Percentiles rank a stretch among this genome's conserved stretches.
Conservation (phyloP, 1,284 basidiomycete species). For the Ganoderma lucidum region DNA sequence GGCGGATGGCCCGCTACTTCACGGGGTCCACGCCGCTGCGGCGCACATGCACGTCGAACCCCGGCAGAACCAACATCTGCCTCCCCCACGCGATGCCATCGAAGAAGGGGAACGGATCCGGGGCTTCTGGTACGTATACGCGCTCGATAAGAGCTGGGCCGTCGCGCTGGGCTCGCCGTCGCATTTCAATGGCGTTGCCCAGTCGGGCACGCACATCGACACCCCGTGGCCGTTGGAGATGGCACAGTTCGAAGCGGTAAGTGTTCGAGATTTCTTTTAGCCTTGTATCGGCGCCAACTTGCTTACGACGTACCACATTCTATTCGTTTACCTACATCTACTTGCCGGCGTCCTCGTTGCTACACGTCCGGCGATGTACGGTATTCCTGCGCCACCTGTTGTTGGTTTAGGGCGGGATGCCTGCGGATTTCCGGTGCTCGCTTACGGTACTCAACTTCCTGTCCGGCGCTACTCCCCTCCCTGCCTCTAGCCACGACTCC, state of each 20-base stretch:
- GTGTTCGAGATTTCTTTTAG: slow-evolving; percentile 12
- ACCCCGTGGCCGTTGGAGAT: slow-evolving; percentile 52
- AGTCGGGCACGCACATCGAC: slow-evolving; percentile 43
- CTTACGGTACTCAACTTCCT: slow-evolving; percentile 41
- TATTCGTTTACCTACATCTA: background rate
- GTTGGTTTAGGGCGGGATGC: slow-evolving; percentile 29
- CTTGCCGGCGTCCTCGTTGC: background rate
- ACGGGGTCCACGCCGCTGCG: slow-evolving; percentile 15
- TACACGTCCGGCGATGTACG: slow-evolving; percentile 6
- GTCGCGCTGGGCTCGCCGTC: slow-evolving; percentile 48
- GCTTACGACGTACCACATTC: background rate
- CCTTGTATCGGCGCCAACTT: background rate
- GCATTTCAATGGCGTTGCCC: slow-evolving; percentile 37
- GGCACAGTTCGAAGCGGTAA: slow-evolving; percentile 42
- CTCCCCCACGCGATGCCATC: slow-evolving; percentile 40
- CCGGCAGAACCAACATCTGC: slow-evolving; percentile 27
- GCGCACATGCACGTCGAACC: slow-evolving; percentile 18
- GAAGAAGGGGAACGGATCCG: slow-evolving; percentile 54
- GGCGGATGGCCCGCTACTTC: slow-evolving; percentile 12
- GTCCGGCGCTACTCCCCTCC: slow-evolving; percentile 27
- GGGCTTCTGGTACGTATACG: slow-evolving; percentile 54
- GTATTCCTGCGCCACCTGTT: background rate
- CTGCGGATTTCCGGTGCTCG: slow-evolving; percentile 27
- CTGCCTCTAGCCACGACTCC: slow-evolving; percentile 31
- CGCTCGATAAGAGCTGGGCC: slow-evolving; percentile 53